Conservation (phyloP, 176 grass and related monocot genomes). For the Oryza rufipogon region DNA sequence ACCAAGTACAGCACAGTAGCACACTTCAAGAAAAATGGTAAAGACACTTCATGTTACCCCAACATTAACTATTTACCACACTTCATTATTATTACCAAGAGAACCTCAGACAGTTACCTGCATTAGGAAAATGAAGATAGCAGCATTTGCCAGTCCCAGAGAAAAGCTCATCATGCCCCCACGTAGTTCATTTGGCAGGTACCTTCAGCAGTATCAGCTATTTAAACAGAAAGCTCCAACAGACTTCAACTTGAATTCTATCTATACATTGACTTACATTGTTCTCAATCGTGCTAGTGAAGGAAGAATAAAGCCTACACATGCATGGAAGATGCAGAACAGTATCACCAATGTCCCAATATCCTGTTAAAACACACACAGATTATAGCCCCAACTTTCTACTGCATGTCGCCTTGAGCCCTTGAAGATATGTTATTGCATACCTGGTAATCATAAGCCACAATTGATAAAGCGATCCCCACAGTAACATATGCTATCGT, state of each 20-base stretch:
- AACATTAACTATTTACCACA: neutral
- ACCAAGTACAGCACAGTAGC: neutral
- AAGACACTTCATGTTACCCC: neutral
- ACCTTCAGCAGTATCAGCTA: constrained; percentile 54
- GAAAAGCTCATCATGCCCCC: constrained; percentile 96
- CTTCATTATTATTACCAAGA: neutral
- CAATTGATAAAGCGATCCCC: constrained; percentile 59
- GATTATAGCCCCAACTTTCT: neutral
- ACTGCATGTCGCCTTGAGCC: neutral
- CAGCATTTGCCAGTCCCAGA: constrained; percentile 59
- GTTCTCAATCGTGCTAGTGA: constrained; percentile 83
- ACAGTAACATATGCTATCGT: constrained; percentile 63
- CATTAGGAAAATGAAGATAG: constrained; percentile 60
- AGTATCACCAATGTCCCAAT: constrained; percentile 71
- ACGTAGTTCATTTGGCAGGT: constrained; percentile 90
- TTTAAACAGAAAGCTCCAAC: constrained; percentile 16
- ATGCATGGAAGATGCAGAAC: constrained; percentile 90
- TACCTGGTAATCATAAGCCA: constrained; percentile 97
- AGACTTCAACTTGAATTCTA: neutral
- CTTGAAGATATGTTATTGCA: neutral
- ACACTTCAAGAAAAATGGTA: neutral
- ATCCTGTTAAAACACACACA: constrained; percentile 55
- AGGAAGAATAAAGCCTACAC: constrained; percentile 85
- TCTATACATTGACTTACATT: constrained; percentile 53
- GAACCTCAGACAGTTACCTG: constrained; percentile 44